phyloP scores from a whole-genome alignment of 2,329 filamentous ascomycete genomes.

The Scedosporium minutisporum region DNA sequence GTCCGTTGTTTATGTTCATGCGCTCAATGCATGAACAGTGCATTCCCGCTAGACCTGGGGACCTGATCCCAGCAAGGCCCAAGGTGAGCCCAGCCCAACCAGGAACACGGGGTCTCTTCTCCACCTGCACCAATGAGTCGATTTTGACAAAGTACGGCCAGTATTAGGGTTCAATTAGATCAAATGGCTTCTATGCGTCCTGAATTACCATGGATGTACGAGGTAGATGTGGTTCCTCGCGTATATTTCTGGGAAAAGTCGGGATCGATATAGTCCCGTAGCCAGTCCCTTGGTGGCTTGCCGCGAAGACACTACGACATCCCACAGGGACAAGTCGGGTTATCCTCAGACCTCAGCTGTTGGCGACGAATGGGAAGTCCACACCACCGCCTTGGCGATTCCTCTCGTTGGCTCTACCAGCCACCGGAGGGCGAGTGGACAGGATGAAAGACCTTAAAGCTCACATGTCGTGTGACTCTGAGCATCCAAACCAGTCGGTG shows the following conservation, averaged over 20 bases:
- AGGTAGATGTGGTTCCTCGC: too few relatives aligned
- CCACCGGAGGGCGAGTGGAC: too few relatives aligned
- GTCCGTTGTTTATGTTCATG: constrained; percentile 1
- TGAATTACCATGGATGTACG: background rate
- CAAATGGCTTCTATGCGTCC: background rate
- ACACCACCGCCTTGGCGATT: background rate
- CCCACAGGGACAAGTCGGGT: background rate
- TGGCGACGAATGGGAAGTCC: too few relatives aligned
- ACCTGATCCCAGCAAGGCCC: background rate
- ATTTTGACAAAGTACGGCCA: background rate
- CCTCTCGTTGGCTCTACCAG: background rate
- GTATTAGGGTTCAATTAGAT: too few relatives aligned
- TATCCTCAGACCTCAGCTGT: too few relatives aligned
- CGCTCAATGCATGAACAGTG: constrained; percentile 1
- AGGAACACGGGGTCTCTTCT: background rate
- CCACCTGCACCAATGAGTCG: background rate
- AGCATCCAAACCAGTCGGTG: too few relatives aligned
- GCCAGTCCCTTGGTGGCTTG: too few relatives aligned
- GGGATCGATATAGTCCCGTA: too few relatives aligned
- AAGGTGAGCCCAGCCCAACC: background rate
- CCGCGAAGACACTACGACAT: background rate
- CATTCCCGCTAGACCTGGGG: constrained; percentile 2
- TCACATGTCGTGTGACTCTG: too few relatives aligned
- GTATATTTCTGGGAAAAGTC: too few relatives aligned
- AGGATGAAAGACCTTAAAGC: too few relatives aligned